Percentiles rank a stretch among this genome's conserved stretches.
Evolutionary conservation across 2,329 filamentous ascomycete species (phyloP).

Genomic region (Phialocephala sp.): DNA sequence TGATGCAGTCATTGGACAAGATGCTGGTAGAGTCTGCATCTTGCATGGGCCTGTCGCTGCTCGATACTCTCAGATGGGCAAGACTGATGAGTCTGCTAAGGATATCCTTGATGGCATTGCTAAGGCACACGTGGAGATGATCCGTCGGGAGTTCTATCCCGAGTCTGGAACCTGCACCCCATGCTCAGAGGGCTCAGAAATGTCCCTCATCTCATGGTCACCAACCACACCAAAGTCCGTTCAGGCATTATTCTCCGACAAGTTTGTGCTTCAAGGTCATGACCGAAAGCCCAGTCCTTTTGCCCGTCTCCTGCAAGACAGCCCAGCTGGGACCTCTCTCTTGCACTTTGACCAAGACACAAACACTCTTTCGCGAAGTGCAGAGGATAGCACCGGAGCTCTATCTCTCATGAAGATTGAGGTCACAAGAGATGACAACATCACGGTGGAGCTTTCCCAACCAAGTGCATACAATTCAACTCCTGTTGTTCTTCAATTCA

Average conservation of each 20-base stretch:
- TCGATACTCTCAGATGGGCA: slow-evolving; percentile 76
- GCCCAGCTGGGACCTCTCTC: neutral
- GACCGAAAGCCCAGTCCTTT: slow-evolving; percentile 6
- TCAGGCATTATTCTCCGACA: slow-evolving; percentile 1
- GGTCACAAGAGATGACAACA: slow-evolving; percentile 1
- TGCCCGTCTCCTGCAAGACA: slow-evolving; percentile 9
- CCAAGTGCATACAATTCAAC: slow-evolving; percentile 5
- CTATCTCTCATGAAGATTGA: slow-evolving; percentile 8
- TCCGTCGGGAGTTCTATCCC: slow-evolving; percentile 29
- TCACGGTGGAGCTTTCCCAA: neutral
- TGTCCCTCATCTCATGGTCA: slow-evolving; percentile 8
- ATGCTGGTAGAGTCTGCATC: slow-evolving; percentile 92
- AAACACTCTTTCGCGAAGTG: slow-evolving; percentile 1
- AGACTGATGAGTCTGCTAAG: slow-evolving; percentile 85
- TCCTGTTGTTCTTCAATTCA: slow-evolving; percentile 4
- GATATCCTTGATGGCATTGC: slow-evolving; percentile 90
- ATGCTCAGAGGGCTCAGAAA: slow-evolving; percentile 5
- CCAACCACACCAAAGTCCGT: slow-evolving; percentile 8
- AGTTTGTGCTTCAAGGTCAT: neutral
- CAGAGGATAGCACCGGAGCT: slow-evolving; percentile 4
- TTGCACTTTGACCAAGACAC: slow-evolving; percentile 7
- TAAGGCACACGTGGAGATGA: slow-evolving; percentile 75
- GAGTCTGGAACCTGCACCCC: neutral
- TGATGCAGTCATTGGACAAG: slow-evolving; percentile 90
- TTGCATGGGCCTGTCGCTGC: slow-evolving; percentile 91